These are phyloP conservation scores for Fusarium solani-melongenae DNA, from an alignment of 2,329 filamentous ascomycete species.

Conservation along the genomic window DNA sequence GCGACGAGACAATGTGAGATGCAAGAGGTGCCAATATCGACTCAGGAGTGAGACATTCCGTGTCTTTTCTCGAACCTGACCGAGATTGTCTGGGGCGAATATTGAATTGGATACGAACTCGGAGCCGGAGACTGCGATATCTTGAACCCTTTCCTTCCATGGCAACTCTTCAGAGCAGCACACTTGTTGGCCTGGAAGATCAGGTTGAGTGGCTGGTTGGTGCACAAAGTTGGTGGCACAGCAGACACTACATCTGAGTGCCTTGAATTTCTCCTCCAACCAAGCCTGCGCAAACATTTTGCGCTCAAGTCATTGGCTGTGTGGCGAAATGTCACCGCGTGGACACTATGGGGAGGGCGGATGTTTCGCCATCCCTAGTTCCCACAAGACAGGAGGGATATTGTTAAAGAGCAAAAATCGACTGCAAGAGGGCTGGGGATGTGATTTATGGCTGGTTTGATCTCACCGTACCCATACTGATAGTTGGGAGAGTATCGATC, in stretches of 20 bases:
- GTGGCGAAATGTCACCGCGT: background rate
- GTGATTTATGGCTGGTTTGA: background rate
- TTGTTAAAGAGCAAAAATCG: background rate
- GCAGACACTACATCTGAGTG: background rate
- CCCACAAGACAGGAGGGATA: background rate
- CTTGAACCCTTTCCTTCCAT: background rate
- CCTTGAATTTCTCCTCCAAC: background rate
- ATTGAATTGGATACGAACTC: background rate
- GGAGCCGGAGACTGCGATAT: background rate
- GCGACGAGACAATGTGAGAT: conserved; percentile 9
- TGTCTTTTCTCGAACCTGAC: background rate
- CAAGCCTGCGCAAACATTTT: background rate
- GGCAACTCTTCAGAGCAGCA: background rate
- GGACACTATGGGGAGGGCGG: background rate
- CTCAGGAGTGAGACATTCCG: background rate
- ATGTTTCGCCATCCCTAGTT: background rate
- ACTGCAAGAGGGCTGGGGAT: background rate
- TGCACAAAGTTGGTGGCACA: background rate
- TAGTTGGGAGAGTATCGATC: background rate
- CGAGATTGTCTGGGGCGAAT: background rate
- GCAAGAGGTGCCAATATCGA: background rate
- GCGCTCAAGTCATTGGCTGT: background rate
- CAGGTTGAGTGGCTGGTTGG: background rate
- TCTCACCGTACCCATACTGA: background rate
- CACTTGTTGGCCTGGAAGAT: background rate